Conservation (phyloP, 441 rosid species). For the Euphorbia celastroides region DNA sequence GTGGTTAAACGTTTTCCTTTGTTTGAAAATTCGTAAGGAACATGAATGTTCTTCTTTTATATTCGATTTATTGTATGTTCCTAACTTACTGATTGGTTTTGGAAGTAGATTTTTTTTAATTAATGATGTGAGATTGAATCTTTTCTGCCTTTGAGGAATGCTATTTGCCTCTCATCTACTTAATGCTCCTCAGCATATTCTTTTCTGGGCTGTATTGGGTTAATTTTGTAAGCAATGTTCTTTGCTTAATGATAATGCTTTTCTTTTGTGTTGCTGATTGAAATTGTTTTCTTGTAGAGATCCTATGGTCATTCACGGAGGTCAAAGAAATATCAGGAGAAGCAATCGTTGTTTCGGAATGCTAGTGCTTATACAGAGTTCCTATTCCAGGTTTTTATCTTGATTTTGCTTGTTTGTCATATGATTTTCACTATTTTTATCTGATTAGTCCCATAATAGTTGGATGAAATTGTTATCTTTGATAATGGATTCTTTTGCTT, state of each 20-base stretch:
- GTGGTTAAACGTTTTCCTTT: not conserved
- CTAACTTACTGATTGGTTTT: too few species aligned
- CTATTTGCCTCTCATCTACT: too few species aligned
- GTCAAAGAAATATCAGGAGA: slow-evolving; percentile 43
- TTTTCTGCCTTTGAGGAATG: too few species aligned
- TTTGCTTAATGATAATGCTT: not conserved
- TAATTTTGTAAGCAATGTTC: too few species aligned
- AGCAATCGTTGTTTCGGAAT: slow-evolving; percentile 49
- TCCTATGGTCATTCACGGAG: slow-evolving; percentile 36
- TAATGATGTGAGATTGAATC: too few species aligned
- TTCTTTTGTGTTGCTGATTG: slow-evolving; percentile 18
- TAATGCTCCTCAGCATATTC: too few species aligned
- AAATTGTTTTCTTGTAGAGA: slow-evolving; percentile 36
- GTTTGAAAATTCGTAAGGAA: not conserved
- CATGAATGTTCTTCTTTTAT: not conserved
- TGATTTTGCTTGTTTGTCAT: slow-evolving; percentile 6
- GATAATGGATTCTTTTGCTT: too few species aligned
- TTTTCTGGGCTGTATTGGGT: too few species aligned
- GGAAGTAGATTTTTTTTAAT: too few species aligned
- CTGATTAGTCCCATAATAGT: not conserved
- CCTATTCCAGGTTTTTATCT: slow-evolving; percentile 56
- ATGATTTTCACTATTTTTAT: not conserved
- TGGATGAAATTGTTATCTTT: not conserved
- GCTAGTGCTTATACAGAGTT: slow-evolving; percentile 49
- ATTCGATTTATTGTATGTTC: too few species aligned